A percentile compares a stretch with the other conserved stretches of the same genome.
Conservation (phyloP, 495 filamentous ascomycete species). For the Penicillium mononematosum region DNA sequence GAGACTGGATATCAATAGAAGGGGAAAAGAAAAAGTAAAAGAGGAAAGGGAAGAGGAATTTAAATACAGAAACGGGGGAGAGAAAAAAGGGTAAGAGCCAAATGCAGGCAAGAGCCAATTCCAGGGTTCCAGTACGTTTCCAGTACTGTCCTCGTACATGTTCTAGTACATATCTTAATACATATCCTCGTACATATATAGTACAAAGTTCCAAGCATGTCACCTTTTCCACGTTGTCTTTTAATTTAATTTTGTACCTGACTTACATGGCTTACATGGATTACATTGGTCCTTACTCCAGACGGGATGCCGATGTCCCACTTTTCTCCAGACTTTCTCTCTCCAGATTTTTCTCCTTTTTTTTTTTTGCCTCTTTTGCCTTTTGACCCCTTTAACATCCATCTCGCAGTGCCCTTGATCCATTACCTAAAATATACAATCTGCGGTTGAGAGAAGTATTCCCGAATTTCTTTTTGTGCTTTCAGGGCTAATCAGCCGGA, state of each 20-base stretch:
- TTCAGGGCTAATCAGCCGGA: slow-evolving; percentile 2
- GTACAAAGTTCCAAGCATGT: slow-evolving; percentile 2
- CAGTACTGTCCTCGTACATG: neutral
- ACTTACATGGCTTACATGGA: no score
- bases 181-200: no score
- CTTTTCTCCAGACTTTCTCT: neutral
- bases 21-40: slow-evolving; percentile 14
- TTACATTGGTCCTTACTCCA: no score
- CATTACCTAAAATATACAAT: no score
- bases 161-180: neutral
- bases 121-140: neutral
- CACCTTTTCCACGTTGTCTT: neutral
- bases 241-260: neutral
- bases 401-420: no score
- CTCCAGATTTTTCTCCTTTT: neutral
- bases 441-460: no score
- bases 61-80: slow-evolving; percentile 11
- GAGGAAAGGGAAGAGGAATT: slow-evolving; percentile 11
- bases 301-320: neutral
- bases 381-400: no score
- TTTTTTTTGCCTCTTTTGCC: neutral
- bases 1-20: neutral
- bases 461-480: no score
- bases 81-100: slow-evolving; percentile 8
- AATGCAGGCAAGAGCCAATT: slow-evolving; percentile 1